These are phyloP conservation scores for Fusarium tjaetaba DNA, from an alignment of 2,329 filamentous ascomycete genomes.

Conservation along the genomic window DNA sequence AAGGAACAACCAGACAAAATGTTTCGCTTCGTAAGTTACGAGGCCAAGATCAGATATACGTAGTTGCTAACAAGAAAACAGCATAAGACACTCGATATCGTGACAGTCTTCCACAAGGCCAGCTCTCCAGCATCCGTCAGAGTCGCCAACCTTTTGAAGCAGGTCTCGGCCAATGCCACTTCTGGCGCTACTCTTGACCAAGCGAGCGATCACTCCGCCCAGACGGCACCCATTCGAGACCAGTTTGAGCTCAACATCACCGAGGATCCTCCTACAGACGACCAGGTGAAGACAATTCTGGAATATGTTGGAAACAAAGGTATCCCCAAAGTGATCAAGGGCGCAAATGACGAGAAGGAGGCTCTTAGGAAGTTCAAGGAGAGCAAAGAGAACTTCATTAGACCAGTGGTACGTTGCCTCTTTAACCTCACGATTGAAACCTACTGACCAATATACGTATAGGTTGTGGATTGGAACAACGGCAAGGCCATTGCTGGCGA, in stretches of 20 bases:
- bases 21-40: conserved; percentile 58
- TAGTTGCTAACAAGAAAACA: conserved; percentile 49
- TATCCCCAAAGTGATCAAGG: conserved; percentile 72
- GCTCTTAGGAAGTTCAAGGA: conserved; percentile 82
- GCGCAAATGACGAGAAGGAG: conserved; percentile 78
- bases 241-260: conserved; percentile 91
- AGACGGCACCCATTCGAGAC: conserved; percentile 64
- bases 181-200: conserved; percentile 78
- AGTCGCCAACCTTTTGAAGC: conserved; percentile 81
- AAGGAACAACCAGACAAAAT: conserved; percentile 45
- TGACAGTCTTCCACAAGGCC: conserved; percentile 96
- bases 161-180: conserved; percentile 75
- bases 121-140: conserved; percentile 76
- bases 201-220: conserved; percentile 75
- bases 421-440: not conserved
- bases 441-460: conserved; percentile 8
- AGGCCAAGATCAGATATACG: not conserved
- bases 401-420: conserved; percentile 73
- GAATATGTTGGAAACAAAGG: conserved; percentile 78
- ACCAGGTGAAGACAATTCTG: conserved; percentile 85
- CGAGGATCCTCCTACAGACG: conserved; percentile 79
- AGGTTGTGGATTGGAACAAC: conserved; percentile 91
- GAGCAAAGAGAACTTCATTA: conserved; percentile 73
- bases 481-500: conserved; percentile 82
- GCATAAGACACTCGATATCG: conserved; percentile 86